Conservation (phyloP, 768 basidiomycete species). For the Cystobasidium onofrii region DNA sequence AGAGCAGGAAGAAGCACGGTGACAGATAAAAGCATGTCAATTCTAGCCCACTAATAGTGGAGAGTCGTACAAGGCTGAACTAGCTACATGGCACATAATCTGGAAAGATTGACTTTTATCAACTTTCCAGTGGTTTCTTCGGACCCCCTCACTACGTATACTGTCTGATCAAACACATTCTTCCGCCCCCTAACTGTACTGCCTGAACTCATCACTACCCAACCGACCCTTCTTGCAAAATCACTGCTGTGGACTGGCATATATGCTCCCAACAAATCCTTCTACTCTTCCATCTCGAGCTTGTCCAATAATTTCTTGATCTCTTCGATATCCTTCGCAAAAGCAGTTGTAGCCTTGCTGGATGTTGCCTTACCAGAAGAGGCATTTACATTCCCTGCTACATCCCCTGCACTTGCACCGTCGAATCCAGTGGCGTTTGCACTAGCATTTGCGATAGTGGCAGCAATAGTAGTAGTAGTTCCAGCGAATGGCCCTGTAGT, state of each 20-base stretch:
- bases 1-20: too few species aligned
- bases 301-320: slow-evolving; percentile 2
- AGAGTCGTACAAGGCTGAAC: too few species aligned
- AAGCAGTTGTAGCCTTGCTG: not conserved
- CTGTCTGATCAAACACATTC: too few species aligned
- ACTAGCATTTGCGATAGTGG: not conserved
- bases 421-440: not conserved
- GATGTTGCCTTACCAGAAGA: not conserved
- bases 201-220: too few species aligned
- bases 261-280: not conserved
- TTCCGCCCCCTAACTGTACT: too few species aligned
- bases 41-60: too few species aligned
- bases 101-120: too few species aligned
- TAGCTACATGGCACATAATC: too few species aligned
- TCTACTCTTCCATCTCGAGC: not conserved
- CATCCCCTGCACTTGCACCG: not conserved
- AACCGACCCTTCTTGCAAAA: too few species aligned
- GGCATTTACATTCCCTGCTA: not conserved
- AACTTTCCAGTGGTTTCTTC: too few species aligned
- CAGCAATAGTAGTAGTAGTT: not conserved
- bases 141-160: too few species aligned
- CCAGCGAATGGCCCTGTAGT: not conserved
- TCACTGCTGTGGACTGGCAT: not conserved
- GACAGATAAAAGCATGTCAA: too few species aligned
- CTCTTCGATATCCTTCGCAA: slow-evolving; percentile 12